Percentiles rank a stretch among this genome's conserved stretches.
These are phyloP conservation scores for Aspergillus aculeatus DNA, from an alignment of 2,329 filamentous ascomycete species.

Conservation along the genomic window DNA sequence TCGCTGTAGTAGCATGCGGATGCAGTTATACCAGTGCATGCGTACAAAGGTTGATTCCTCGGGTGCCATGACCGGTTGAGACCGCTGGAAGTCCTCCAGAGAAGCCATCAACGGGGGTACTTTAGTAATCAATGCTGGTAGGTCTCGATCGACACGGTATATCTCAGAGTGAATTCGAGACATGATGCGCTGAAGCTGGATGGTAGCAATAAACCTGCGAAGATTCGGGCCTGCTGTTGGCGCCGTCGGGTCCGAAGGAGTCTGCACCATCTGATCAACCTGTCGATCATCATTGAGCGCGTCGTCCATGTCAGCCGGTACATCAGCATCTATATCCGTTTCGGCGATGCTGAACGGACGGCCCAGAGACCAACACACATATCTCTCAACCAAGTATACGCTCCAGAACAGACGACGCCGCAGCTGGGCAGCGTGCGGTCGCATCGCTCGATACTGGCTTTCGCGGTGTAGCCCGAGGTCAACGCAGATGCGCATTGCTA, in stretches of 20 bases:
- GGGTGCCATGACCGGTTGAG: conserved; percentile 9
- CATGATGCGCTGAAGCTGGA: conserved; percentile 19
- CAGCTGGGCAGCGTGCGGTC: conserved; percentile 14
- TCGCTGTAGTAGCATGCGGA: conserved; percentile 19
- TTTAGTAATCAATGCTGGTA: conserved; percentile 6
- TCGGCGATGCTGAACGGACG: conserved; percentile 34
- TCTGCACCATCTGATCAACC: not conserved
- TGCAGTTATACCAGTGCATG: conserved; percentile 25
- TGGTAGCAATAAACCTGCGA: conserved; percentile 13
- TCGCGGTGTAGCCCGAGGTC: conserved; percentile 27
- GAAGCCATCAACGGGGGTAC: conserved; percentile 13
- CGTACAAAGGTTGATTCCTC: conserved; percentile 21
- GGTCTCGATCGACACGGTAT: conserved; percentile 17
- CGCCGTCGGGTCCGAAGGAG: not conserved
- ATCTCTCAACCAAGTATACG: conserved; percentile 31
- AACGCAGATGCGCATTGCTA: conserved; percentile 28
- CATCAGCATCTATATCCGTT: conserved; percentile 32
- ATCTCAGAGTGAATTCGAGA: conserved; percentile 18
- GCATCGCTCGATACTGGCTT: conserved; percentile 14
- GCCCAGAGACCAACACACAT: conserved; percentile 29
- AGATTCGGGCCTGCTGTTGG: conserved; percentile 1
- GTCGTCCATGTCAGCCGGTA: conserved; percentile 18
- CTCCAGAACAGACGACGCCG: conserved; percentile 34
- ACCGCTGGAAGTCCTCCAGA: conserved; percentile 15
- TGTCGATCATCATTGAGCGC: not conserved